These are phyloP conservation scores for Naematelia aurantialba DNA, from an alignment of 768 basidiomycete species.

Conservation along the genomic window DNA sequence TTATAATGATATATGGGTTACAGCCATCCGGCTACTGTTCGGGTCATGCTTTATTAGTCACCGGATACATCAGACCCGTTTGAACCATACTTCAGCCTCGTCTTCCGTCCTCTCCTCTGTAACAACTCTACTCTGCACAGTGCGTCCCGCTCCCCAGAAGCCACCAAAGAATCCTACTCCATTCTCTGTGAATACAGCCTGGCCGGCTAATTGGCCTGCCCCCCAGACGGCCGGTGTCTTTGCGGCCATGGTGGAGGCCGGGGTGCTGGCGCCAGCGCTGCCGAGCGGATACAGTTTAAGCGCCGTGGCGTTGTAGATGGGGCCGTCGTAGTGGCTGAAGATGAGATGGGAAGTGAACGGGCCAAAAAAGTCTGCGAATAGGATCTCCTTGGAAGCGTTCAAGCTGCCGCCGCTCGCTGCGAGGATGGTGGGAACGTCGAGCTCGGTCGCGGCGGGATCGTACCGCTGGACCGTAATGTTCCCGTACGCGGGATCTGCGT, in stretches of 20 bases:
- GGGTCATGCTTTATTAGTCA: no score
- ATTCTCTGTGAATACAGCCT: not conserved
- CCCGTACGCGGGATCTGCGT: conserved; percentile 6
- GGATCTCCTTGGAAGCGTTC: not conserved
- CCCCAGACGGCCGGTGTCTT: not conserved
- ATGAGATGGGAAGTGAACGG: conserved; percentile 15
- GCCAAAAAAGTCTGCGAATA: conserved; percentile 9
- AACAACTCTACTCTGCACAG: not conserved
- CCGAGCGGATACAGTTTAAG: conserved; percentile 3
- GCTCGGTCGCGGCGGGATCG: not conserved
- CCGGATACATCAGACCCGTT: not conserved
- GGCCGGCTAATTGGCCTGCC: not conserved
- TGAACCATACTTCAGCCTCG: conserved; percentile 8
- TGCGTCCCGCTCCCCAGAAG: conserved; percentile 1
- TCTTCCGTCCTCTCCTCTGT: conserved; percentile 3
- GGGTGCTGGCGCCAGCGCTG: conserved; percentile 2
- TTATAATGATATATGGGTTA: no score
- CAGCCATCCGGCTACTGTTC: no score
- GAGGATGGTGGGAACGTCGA: not conserved
- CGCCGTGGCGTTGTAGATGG: conserved; percentile 28
- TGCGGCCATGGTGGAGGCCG: not conserved
- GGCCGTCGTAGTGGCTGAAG: conserved; percentile 28
- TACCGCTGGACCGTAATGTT: not conserved
- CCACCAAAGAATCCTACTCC: not conserved
- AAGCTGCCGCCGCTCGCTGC: not conserved